Conservation (phyloP, 192 early-diverging fungal species). For the Coemansia nantahalensis region DNA sequence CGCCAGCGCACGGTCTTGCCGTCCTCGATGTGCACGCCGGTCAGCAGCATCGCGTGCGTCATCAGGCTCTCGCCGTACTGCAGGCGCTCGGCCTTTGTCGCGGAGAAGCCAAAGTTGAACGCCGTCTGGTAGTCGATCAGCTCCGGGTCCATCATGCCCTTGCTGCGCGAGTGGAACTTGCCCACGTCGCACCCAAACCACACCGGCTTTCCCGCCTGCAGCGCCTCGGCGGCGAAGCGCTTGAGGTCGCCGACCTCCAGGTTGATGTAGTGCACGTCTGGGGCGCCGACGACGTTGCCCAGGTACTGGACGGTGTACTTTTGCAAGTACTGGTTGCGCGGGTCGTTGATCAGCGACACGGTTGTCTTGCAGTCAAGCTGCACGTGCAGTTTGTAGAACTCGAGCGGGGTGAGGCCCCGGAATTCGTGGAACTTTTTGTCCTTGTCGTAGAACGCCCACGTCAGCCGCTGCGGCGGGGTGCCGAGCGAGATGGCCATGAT, state of each 20-base stretch:
- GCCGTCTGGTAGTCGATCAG: conserved; percentile 64
- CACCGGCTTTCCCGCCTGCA: conserved; percentile 63
- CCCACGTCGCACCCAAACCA: conserved; percentile 81
- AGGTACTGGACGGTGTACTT: conserved; percentile 73
- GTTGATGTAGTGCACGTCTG: conserved; percentile 68
- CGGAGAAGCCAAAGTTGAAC: conserved; percentile 59
- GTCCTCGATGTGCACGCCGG: conserved; percentile 67
- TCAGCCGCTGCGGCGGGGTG: conserved; percentile 64
- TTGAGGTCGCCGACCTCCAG: conserved; percentile 57
- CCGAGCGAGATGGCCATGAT: conserved; percentile 70
- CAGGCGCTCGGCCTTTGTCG: conserved; percentile 68
- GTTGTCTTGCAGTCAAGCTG: conserved; percentile 57
- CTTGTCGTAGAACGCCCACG: conserved; percentile 70
- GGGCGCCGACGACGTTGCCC: conserved; percentile 69
- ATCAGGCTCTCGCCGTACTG: conserved; percentile 70
- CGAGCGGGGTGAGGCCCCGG: conserved; percentile 57
- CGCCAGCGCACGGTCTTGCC: conserved; percentile 69
- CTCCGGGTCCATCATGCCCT: conserved; percentile 62
- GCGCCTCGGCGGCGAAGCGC: conserved; percentile 55
- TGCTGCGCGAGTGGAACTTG: conserved; percentile 55
- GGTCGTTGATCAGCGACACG: conserved; percentile 71
- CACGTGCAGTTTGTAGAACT: conserved; percentile 62
- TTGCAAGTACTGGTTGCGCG: conserved; percentile 60
- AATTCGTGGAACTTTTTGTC: conserved; percentile 63
- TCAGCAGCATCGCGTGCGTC: conserved; percentile 82